A percentile compares a stretch with the other conserved stretches of the same genome.
Conservation (phyloP, 1,284 basidiomycete genomes). For the Cutaneotrichosporon mucoides region DNA sequence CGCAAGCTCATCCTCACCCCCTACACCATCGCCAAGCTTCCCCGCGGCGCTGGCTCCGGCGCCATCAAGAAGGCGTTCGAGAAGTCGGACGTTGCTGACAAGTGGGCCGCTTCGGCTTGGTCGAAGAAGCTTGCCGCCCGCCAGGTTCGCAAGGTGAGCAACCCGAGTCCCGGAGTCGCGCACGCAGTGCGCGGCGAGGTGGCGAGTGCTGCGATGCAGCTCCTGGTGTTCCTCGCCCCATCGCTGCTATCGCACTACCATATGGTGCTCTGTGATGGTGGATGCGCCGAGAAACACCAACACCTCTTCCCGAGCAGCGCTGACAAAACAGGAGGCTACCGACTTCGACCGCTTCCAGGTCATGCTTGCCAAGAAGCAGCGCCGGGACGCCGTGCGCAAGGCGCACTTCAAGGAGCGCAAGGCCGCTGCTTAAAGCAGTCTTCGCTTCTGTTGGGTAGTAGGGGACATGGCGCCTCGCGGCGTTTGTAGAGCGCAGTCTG, state of each 20-base stretch:
- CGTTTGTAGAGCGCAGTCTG: conserved; percentile 11
- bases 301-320: neutral
- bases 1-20: conserved; percentile 90
- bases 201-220: no score
- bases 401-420: conserved; percentile 53
- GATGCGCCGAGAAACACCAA: no score
- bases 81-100: conserved; percentile 53
- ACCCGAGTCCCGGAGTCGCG: neutral
- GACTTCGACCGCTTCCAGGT: conserved; percentile 84
- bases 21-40: conserved; percentile 75
- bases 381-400: conserved; percentile 51
- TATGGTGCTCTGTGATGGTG: no score
- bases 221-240: no score
- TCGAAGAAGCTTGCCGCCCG: conserved; percentile 80
- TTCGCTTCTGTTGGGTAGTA: neutral
- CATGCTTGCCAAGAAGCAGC: conserved; percentile 55
- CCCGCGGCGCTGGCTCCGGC: conserved; percentile 79
- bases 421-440: conserved; percentile 41
- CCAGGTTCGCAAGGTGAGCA: conserved; percentile 63
- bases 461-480: neutral
- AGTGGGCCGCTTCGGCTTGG: conserved; percentile 80
- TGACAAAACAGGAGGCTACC: conserved; percentile 54
- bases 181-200: no score
- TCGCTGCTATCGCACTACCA: no score
- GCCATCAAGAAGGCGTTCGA: conserved; percentile 83